These are phyloP conservation scores for Chimonanthus salicifolius DNA, from an alignment of 164 flowering plant species.

Conservation along the genomic window DNA sequence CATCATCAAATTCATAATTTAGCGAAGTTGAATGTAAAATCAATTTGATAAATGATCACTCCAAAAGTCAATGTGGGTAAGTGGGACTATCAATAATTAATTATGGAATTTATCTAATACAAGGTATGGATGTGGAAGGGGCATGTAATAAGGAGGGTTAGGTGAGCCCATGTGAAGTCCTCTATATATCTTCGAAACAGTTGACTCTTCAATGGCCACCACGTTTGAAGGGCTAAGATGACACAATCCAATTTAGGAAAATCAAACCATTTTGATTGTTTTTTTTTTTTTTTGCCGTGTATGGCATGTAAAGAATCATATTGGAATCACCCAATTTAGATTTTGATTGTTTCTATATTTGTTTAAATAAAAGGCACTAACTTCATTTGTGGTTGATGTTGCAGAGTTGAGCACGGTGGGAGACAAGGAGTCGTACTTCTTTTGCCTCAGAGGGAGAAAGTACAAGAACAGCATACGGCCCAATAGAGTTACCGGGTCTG, in stretches of 20 bases:
- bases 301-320: too few relatives aligned
- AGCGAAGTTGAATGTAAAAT: too few relatives aligned
- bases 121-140: too few relatives aligned
- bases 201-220: neutral
- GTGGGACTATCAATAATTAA: too few relatives aligned
- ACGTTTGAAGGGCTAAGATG: neutral
- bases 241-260: too few relatives aligned
- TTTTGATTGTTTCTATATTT: neutral
- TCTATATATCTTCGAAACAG: neutral
- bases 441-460: conserved; percentile 84
- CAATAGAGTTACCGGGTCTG: conserved; percentile 87
- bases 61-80: too few relatives aligned
- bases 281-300: neutral
- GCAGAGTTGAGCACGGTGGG: conserved; percentile 37
- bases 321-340: neutral
- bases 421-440: conserved; percentile 80
- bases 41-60: too few relatives aligned
- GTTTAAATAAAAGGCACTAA: neutral
- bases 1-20: too few relatives aligned
- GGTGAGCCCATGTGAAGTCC: too few relatives aligned
- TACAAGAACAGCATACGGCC: conserved; percentile 89
- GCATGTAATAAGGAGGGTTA: too few relatives aligned
- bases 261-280: neutral
- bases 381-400: neutral
- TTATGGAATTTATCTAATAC: too few relatives aligned